phyloP scores from a whole-genome alignment of 2,329 filamentous ascomycete genomes.

The Trichoderma atroviride region DNA sequence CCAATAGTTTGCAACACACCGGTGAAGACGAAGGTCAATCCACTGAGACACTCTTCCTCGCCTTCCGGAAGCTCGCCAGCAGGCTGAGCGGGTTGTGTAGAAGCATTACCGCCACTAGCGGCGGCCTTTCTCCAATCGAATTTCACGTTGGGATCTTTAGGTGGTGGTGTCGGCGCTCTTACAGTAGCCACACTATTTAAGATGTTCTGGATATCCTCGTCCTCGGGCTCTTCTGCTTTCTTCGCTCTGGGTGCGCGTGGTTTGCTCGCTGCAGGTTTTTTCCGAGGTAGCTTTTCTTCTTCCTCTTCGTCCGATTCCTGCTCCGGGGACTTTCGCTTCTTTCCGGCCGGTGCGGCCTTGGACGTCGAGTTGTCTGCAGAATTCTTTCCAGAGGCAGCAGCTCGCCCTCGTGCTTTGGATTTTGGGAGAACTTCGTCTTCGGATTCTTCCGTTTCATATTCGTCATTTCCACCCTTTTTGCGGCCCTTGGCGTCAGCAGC shows the following conservation, averaged over 20 bases:
- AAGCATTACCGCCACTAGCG: slow-evolving; percentile 61
- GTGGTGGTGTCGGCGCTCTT: slow-evolving; percentile 79
- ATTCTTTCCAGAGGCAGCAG: slow-evolving; percentile 31
- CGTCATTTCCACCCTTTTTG: slow-evolving; percentile 70
- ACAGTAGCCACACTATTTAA: slow-evolving; percentile 85
- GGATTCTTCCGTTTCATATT: slow-evolving; percentile 72
- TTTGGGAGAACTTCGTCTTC: slow-evolving; percentile 69
- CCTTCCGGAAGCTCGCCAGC: slow-evolving; percentile 76
- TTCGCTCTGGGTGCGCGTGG: slow-evolving; percentile 62
- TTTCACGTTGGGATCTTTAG: slow-evolving; percentile 69
- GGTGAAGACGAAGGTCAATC: slow-evolving; percentile 93
- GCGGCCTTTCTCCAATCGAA: slow-evolving; percentile 74
- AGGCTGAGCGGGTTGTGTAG: slow-evolving; percentile 62
- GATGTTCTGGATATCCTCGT: slow-evolving; percentile 74
- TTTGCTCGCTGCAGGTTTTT: slow-evolving; percentile 61
- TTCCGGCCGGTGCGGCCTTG: slow-evolving; percentile 41
- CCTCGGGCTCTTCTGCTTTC: slow-evolving; percentile 68
- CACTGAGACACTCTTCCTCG: slow-evolving; percentile 84
- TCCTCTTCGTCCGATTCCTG: slow-evolving; percentile 58
- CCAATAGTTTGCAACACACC: slow-evolving; percentile 79
- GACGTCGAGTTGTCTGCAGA: slow-evolving; percentile 35
- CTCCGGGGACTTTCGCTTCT: slow-evolving; percentile 62
- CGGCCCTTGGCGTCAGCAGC: slow-evolving; percentile 69
- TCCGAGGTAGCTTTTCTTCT: slow-evolving; percentile 59
- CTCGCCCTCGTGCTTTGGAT: slow-evolving; percentile 55